Percentiles rank a stretch among this genome's conserved stretches.
phyloP scores from a whole-genome alignment of 2,329 filamentous ascomycete species.

The Apiospora saccharicola region DNA sequence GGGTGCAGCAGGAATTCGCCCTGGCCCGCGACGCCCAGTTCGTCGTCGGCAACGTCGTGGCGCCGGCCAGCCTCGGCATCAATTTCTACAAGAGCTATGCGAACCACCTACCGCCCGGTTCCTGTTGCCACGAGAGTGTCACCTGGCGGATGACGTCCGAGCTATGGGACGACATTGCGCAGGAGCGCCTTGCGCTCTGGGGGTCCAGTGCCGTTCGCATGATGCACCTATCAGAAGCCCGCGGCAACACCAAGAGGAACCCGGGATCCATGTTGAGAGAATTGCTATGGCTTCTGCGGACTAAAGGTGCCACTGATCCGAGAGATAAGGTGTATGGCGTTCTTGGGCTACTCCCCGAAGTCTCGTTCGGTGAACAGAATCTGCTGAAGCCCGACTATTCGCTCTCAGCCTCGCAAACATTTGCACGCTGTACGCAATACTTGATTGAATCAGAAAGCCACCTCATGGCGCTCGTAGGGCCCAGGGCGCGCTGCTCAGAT shows the following conservation, averaged over 20 bases:
- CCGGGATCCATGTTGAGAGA: slow-evolving; percentile 2
- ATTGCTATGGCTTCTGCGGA: slow-evolving; percentile 16
- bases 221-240: background rate
- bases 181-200: slow-evolving; percentile 11
- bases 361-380: background rate
- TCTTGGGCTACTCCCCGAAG: slow-evolving; percentile 26
- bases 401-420: slow-evolving; percentile 13
- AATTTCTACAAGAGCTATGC: background rate
- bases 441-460: slow-evolving; percentile 7
- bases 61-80: background rate
- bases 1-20: slow-evolving; percentile 27
- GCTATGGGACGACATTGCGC: background rate
- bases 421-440: slow-evolving; percentile 18
- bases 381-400: slow-evolving; percentile 16
- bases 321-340: slow-evolving; percentile 28
- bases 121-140: slow-evolving; percentile 24
- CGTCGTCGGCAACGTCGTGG: slow-evolving; percentile 23
- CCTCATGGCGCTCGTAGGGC: slow-evolving; percentile 21
- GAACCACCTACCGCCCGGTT: slow-evolving; percentile 5
- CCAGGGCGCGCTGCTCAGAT: background rate
- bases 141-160: slow-evolving; percentile 19
- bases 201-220: background rate
- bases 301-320: slow-evolving; percentile 24
- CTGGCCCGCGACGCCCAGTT: slow-evolving; percentile 24
- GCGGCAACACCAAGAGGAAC: background rate